Base-by-base conservation (phyloP, 345 rosid genomes). In the Xanthoceras sorbifolium region DNA sequence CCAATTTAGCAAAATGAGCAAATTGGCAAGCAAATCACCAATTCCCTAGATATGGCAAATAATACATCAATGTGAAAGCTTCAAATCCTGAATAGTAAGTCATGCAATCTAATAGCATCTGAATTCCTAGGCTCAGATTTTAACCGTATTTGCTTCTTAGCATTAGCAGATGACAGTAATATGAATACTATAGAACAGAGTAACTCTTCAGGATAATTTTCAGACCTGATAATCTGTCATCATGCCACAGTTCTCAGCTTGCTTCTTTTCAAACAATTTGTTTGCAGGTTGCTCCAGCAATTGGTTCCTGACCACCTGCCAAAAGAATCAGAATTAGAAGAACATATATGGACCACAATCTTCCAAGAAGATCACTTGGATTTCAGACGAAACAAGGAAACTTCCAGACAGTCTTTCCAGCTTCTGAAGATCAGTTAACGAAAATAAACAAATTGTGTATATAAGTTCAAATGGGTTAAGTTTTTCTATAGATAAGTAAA, bases 191-290 rank as follows among this genome's bases (percentile, higher is more conserved):
- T 18, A 69, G 28, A 61, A 48, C 52, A 65, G 46, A 29, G 72
- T 28, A 63, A 25, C 73, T 68, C 44, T 7, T 28, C 31, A 7
- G 28, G 50, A 66, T 10, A 31, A 32, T 38, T 73, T 46, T 25
- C 31, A 38, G 29, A 81, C 81, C 84, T 81, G 76, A 69, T 40
- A 77, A 69, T 69, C 81, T 10, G 78, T 81, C 60, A 9, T 34
- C 4, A 69, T 6, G 23, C 84, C 76, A 32, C 73, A 22, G 11
- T 64, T 69, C 75, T 74, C 78, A 5, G 76, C 78, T 74, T 73
- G 66, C 72, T 36, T 65, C 70, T 81, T 81, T 44, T 77, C 81
- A 52, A 69, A 59, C 66, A 81, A 40, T 44, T 69, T 74, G 67
- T 62, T 50, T 5, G 67, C 72, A 69, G 25, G 71, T 64, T 77